phyloP scores from a whole-genome alignment of 768 basidiomycete species.

The Mrakia hoshinonis region DNA sequence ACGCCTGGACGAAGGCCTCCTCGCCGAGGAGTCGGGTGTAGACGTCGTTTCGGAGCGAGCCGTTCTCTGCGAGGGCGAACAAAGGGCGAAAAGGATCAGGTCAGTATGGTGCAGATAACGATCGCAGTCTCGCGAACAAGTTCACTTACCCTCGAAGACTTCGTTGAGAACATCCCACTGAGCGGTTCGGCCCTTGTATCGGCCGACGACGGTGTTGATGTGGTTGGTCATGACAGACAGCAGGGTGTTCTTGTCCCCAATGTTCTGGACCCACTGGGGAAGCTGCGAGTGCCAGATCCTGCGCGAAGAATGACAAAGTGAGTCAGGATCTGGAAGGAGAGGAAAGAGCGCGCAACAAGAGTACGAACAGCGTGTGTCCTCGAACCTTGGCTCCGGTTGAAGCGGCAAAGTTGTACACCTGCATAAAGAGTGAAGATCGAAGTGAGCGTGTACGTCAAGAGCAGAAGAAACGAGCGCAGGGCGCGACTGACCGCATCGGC shows the following conservation, averaged over 20 bases:
- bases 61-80: too few species aligned
- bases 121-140: too few species aligned
- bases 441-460: background rate
- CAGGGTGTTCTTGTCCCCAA: constrained; percentile 22
- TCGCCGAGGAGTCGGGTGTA: too few species aligned
- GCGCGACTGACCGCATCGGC: constrained; percentile 1
- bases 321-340: background rate
- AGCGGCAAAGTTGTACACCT: background rate
- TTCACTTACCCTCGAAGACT: constrained; percentile 55
- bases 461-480: background rate
- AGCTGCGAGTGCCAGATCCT: background rate
- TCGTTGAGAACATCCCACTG: constrained; percentile 52
- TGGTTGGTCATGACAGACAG: constrained; percentile 47
- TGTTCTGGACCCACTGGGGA: constrained; percentile 11
- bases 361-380: background rate
- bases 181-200: constrained; percentile 47
- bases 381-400: background rate
- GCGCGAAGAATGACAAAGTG: background rate
- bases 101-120: too few species aligned
- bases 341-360: background rate
- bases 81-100: background rate
- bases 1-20: too few species aligned
- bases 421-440: background rate
- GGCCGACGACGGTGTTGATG: constrained; percentile 48
- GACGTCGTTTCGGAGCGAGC: too few species aligned